Base-by-base conservation (phyloP, 768 basidiomycete genomes). In the Lactifluus subvellereus region DNA sequence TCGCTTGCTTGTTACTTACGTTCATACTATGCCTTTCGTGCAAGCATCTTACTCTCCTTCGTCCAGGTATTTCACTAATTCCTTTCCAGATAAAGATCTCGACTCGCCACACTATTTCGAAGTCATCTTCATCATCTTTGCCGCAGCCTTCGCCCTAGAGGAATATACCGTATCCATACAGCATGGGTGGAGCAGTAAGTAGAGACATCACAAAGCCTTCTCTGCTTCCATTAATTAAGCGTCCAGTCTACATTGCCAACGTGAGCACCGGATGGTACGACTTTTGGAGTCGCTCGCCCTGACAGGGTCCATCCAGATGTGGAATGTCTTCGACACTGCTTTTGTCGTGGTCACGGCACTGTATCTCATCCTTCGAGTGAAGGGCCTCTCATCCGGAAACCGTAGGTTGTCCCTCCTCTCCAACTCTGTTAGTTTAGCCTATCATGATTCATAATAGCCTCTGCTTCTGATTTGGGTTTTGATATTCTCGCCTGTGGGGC, bases 101-200 rank as follows among this genome's bases (percentile, higher is more conserved):
- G 69, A 79, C 0, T 68, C 73, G 10, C 65, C 88, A 54, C 84
- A 83, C 32, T 67, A 73, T 7, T 88, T 86, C 77, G 94, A 97
- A 71, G 71, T 78, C 20, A 74, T 84, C 10, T 95, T 95, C 71
- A 80, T 92, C 54, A 68, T 94, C 13, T 87, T 92, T 67, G 87
- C 86, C 0, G 74, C 79, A 5, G 92, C 92, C 1, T 94, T 96
- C 67, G 77, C 86, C 4, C 72, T 97, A 43, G 89, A 90, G 63
- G 94, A 96, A 73, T 94, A 95, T 71, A 92, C 93, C 0, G 84
- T 91, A 5, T 83, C 88, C 1, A 90, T 84, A 54, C 91, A 94
- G 72, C 86, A 94, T 69, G 92, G 94, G 30, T 94, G 89, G 90
- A 81, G 82, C 50, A 86, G 91, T 92, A 69, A 75, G 91, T 79